Evolutionary conservation across 805 yeast species (phyloP).

Genomic region (Ogataea ganodermae): DNA sequence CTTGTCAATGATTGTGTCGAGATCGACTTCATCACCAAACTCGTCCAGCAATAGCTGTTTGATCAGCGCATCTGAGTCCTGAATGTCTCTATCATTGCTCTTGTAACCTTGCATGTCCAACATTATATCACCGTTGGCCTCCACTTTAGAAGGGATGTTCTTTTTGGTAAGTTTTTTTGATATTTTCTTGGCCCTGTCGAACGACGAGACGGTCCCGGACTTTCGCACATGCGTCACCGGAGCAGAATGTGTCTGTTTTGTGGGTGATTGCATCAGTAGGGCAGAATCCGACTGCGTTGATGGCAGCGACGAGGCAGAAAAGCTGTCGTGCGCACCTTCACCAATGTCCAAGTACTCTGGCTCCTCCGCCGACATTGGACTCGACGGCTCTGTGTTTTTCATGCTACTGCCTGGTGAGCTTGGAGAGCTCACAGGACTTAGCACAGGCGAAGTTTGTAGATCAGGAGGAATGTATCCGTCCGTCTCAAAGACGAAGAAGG

Average conservation of each 20-base stretch:
- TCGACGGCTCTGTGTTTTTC: conserved; percentile 17
- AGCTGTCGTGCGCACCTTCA: conserved; percentile 30
- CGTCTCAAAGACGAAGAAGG: conserved; percentile 93
- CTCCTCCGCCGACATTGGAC: conserved; percentile 38
- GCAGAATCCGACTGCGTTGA: conserved; percentile 17
- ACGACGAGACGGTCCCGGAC: conserved; percentile 22
- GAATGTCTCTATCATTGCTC: conserved; percentile 75
- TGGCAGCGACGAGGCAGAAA: conserved; percentile 9
- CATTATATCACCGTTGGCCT: conserved; percentile 85
- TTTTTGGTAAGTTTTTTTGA: conserved; percentile 64
- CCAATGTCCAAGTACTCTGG: conserved; percentile 55
- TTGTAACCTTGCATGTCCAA: conserved; percentile 96
- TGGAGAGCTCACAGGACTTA: conserved; percentile 69
- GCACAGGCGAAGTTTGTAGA: conserved; percentile 83
- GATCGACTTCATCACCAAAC: conserved; percentile 54
- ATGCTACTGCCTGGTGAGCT: conserved; percentile 56
- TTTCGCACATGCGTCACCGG: conserved; percentile 12
- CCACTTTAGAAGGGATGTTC: conserved; percentile 86
- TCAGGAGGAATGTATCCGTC: conserved; percentile 70
- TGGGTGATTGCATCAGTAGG: conserved; percentile 19
- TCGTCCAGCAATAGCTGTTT: conserved; percentile 77
- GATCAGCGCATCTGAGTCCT: conserved; percentile 73
- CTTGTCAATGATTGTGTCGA: conserved; percentile 48
- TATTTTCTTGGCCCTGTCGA: conserved; percentile 62
- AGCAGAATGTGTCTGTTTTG: conserved; percentile 41